Base-by-base conservation (phyloP, 176 grass and related monocot species). In the Oryza australiensis region DNA sequence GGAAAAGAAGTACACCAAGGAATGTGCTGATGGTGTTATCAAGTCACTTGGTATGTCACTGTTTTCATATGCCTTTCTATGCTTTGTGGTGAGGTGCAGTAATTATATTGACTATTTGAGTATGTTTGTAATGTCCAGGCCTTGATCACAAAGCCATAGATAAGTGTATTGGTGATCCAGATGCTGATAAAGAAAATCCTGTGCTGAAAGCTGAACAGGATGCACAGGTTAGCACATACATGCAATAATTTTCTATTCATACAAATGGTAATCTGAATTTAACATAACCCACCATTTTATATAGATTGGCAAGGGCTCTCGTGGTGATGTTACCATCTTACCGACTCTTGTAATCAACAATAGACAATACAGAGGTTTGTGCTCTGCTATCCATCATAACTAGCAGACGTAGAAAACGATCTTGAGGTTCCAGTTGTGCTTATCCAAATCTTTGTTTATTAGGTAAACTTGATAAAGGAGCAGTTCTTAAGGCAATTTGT, bases 331-430 rank as follows among this genome's bases (percentile, higher is more conserved):
- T 65, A 91, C 87, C 62, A 94, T 94, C 79, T 84, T 94, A 55
- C 92, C 92, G 18, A 94, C 92, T 73, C 86, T 94, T 62, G 89
- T 94, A 28, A 94, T 94, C 78, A 94, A 94, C 76, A 89, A 87
- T 76, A 91, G 92, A 91, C 92, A 94, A 55, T 94, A 94, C 35
- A 82, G 87, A 89, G 92, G 92, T 94, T 22, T 59, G 80, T 76
- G 12, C 42, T 87, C 33, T 90, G 74, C 18, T 59, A 82, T 15
- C 43, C 57, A 14, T 85, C 15, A 42, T 9, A 70, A 12, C 20
- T 77, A 57, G 23, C 9, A 60, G 49, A 14, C 8, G 27, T 26
- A 62, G 55, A 60, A 60, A 3, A 2, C 63, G 27, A 64, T 72
- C 48, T 80, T 59, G 24, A 20, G 38, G 69, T 62, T 42, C 62